phyloP scores from a whole-genome alignment of 768 basidiomycete genomes.

The Panaeolus papilionaceus region DNA sequence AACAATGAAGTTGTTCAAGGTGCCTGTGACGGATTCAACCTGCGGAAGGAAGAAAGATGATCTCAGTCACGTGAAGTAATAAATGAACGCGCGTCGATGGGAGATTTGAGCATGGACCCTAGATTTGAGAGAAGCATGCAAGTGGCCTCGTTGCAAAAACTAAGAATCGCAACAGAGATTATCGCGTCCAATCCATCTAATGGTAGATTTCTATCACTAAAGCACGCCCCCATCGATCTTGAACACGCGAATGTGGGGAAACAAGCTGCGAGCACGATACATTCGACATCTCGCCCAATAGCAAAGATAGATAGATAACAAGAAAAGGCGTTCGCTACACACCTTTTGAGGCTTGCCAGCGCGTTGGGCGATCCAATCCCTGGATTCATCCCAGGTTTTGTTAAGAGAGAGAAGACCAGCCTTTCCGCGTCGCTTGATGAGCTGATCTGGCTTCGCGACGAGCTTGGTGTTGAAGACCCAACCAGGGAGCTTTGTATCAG shows the following conservation, averaged over 20 bases:
- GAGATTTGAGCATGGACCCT: conserved; percentile 14
- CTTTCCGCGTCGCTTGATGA: conserved; percentile 99
- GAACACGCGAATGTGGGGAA: conserved; percentile 23
- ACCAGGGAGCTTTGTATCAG: conserved; percentile 62
- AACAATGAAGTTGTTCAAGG: conserved; percentile 96
- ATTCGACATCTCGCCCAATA: not conserved
- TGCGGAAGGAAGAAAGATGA: conserved; percentile 32
- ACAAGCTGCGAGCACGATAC: not conserved
- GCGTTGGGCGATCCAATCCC: conserved; percentile 83
- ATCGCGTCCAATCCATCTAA: conserved; percentile 15
- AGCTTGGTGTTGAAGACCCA: conserved; percentile 90
- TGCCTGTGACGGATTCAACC: conserved; percentile 95
- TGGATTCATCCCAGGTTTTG: conserved; percentile 90
- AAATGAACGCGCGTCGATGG: conserved; percentile 27
- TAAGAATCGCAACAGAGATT: conserved; percentile 11
- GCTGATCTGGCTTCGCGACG: conserved; percentile 96
- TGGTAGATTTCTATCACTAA: conserved; percentile 12
- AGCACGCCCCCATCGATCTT: conserved; percentile 16
- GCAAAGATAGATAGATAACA: conserved; percentile 10
- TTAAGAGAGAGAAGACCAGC: conserved; percentile 94
- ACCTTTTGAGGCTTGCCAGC: conserved; percentile 95
- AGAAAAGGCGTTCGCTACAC: conserved; percentile 35
- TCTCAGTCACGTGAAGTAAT: conserved; percentile 31
- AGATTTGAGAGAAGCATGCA: conserved; percentile 16
- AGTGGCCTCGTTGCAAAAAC: conserved; percentile 17